phyloP scores from a whole-genome alignment of 441 rosid species.

The Pelargonium cotyledonis region DNA sequence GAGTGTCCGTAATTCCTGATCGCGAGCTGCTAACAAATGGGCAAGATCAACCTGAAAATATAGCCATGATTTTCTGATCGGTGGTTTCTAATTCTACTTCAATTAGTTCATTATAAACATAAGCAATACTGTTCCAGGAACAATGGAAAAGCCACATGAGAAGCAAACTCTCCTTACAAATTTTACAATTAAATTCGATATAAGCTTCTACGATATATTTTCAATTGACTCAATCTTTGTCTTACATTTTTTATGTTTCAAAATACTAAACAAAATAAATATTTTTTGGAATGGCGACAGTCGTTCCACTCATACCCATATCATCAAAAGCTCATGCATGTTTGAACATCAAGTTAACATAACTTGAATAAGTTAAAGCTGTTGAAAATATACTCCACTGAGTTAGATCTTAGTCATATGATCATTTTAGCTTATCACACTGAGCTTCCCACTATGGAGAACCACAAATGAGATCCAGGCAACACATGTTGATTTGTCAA shows the following conservation, averaged over 20 bases:
- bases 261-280: not conserved
- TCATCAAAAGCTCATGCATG: not conserved
- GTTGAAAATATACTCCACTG: not conserved
- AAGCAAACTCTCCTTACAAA: not conserved
- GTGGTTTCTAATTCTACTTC: not conserved
- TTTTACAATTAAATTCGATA: not conserved
- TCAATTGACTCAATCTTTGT: not conserved
- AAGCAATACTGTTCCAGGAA: not conserved
- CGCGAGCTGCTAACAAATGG: conserved; percentile 89
- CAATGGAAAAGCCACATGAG: not conserved
- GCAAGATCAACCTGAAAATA: conserved; percentile 84
- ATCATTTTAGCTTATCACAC: not conserved
- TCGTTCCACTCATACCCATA: not conserved
- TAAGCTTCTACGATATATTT: not conserved
- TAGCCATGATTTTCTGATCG: not conserved
- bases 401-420: not conserved
- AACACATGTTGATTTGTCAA: not conserved
- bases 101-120: not conserved
- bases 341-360: not conserved
- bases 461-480: not conserved
- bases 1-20: conserved; percentile 83
- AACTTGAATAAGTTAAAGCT: not conserved
- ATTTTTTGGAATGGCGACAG: too few relatives aligned
- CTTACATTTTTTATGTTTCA: not conserved
- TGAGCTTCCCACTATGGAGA: not conserved